These are phyloP conservation scores for Hypoxylon sp. DNA, from an alignment of 2,329 filamentous ascomycete genomes.

Conservation along the genomic window DNA sequence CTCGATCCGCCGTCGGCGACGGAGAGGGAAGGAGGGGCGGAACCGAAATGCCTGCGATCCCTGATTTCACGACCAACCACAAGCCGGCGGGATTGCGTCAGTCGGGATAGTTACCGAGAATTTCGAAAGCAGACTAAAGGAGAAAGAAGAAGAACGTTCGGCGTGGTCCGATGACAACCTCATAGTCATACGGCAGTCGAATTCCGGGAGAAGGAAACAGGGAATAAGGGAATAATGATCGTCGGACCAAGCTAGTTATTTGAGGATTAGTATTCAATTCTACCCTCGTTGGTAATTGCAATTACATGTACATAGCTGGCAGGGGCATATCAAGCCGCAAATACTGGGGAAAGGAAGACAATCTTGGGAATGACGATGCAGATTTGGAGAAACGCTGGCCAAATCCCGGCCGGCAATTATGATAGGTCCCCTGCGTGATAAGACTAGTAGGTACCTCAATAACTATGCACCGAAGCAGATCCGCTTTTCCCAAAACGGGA, in stretches of 20 bases:
- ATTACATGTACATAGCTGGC: not conserved
- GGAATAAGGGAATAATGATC: slow-evolving; percentile 5
- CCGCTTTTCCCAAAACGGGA: slow-evolving; percentile 34
- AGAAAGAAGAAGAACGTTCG: slow-evolving; percentile 21
- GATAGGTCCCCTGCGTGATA: slow-evolving; percentile 35
- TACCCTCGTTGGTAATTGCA: slow-evolving; percentile 11
- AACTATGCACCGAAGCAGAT: slow-evolving; percentile 33
- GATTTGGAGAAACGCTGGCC: slow-evolving; percentile 10
- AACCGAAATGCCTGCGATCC: slow-evolving; percentile 8
- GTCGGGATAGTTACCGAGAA: slow-evolving; percentile 30
- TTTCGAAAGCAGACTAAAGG: slow-evolving; percentile 11
- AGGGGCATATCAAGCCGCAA: slow-evolving; percentile 18
- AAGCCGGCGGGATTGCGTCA: slow-evolving; percentile 35
- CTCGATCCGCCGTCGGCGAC: slow-evolving; percentile 22
- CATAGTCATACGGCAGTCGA: slow-evolving; percentile 26
- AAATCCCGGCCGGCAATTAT: slow-evolving; percentile 47
- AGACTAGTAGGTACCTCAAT: too few species aligned
- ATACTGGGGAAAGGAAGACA: slow-evolving; percentile 24
- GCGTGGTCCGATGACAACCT: slow-evolving; percentile 39
- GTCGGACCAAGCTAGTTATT: slow-evolving; percentile 4
- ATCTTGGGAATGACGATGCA: slow-evolving; percentile 7
- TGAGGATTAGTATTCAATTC: slow-evolving; percentile 13
- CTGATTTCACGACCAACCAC: slow-evolving; percentile 27
- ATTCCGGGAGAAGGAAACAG: slow-evolving; percentile 1
- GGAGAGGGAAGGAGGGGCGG: slow-evolving; percentile 33